These are phyloP conservation scores for Calonectria hawksworthii DNA, from an alignment of 2,329 filamentous ascomycete species.

Conservation along the genomic window DNA sequence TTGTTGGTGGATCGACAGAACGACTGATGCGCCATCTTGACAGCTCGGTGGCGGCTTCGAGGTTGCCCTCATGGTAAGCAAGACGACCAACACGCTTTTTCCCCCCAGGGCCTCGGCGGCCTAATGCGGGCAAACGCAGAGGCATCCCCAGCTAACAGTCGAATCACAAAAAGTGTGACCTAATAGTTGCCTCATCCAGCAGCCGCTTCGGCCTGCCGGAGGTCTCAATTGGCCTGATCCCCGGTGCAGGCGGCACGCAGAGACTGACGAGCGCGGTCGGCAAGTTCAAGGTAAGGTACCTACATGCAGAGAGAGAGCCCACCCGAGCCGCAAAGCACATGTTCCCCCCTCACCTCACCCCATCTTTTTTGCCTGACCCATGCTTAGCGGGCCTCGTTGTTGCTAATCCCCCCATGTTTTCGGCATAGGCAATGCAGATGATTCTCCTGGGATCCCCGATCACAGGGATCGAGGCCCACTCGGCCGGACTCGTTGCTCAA, in stretches of 20 bases:
- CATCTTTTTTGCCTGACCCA: not conserved
- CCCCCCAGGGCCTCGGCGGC: too few relatives aligned
- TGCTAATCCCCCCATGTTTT: not conserved
- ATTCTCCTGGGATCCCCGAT: slow-evolving; percentile 48
- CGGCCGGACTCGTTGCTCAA: slow-evolving; percentile 44
- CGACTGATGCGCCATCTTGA: slow-evolving; percentile 33
- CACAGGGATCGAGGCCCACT: slow-evolving; percentile 42
- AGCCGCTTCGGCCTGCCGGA: slow-evolving; percentile 58
- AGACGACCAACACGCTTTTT: slow-evolving; percentile 33
- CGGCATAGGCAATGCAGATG: slow-evolving; percentile 50
- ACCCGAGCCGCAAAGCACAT: not conserved
- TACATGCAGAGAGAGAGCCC: slow-evolving; percentile 17
- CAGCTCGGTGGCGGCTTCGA: slow-evolving; percentile 67
- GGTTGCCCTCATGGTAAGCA: slow-evolving; percentile 62
- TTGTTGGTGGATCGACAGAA: not conserved
- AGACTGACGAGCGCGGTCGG: slow-evolving; percentile 57
- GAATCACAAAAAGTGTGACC: slow-evolving; percentile 51
- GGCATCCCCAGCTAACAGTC: not conserved
- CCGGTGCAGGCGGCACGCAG: slow-evolving; percentile 58
- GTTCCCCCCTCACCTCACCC: not conserved
- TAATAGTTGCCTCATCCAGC: slow-evolving; percentile 53
- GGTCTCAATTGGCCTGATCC: slow-evolving; percentile 56
- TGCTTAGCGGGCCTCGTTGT: not conserved
- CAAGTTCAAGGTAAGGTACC: slow-evolving; percentile 59
- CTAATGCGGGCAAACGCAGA: not conserved